Percentiles rank a stretch among this genome's conserved stretches.
Evolutionary conservation across 805 yeast species (phyloP).

Genomic region (Pichia cephalocereana): DNA sequence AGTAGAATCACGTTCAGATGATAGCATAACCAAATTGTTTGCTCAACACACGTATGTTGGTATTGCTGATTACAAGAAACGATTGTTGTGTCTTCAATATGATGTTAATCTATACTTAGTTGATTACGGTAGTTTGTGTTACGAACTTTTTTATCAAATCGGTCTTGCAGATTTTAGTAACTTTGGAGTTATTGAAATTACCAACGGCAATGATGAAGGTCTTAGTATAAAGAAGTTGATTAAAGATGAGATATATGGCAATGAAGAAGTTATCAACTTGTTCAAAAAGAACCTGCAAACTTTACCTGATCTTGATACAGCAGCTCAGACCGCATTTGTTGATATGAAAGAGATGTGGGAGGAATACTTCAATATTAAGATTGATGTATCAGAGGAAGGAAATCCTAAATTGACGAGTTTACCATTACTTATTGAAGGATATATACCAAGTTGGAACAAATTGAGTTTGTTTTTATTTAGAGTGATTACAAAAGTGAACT

Average conservation of each 20-base stretch:
- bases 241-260: conserved; percentile 25
- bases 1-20: conserved; percentile 37
- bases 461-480: conserved; percentile 59
- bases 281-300: background rate
- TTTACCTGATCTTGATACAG: conserved; percentile 10
- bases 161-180: conserved; percentile 73
- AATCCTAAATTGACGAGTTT: conserved; percentile 37
- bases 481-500: conserved; percentile 50
- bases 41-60: conserved; percentile 72
- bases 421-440: conserved; percentile 62
- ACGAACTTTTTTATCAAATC: conserved; percentile 72
- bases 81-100: conserved; percentile 78
- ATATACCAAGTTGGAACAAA: conserved; percentile 54
- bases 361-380: conserved; percentile 63
- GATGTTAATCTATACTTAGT: conserved; percentile 70
- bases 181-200: conserved; percentile 53
- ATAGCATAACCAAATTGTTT: conserved; percentile 57
- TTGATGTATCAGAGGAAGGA: conserved; percentile 27
- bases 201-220: conserved; percentile 9
- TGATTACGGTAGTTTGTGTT: conserved; percentile 65
- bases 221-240: conserved; percentile 31
- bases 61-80: conserved; percentile 57
- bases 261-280: conserved; percentile 9
- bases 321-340: conserved; percentile 8
- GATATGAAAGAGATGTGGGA: conserved; percentile 67